These are phyloP conservation scores for Fusarium veterinarium DNA, from an alignment of 2,329 filamentous ascomycete species.

Conservation along the genomic window DNA sequence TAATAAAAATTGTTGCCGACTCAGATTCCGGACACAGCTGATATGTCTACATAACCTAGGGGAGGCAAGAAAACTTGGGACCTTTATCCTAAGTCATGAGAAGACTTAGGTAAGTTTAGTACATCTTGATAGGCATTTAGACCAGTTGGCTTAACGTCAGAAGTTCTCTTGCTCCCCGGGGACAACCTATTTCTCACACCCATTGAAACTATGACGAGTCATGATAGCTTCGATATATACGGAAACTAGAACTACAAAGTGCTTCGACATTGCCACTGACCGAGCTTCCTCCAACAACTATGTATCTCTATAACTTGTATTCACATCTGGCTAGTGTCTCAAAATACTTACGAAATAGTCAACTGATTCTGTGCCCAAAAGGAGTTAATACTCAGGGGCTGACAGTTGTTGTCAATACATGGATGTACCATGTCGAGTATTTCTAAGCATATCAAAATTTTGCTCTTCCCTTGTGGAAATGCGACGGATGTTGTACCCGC, in stretches of 20 bases:
- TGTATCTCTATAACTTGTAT: neutral
- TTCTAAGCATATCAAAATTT: constrained; percentile 14
- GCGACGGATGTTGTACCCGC: constrained; percentile 11
- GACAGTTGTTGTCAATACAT: neutral
- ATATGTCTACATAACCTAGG: neutral
- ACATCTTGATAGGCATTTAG: neutral
- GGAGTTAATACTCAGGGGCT: neutral
- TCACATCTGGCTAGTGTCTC: neutral
- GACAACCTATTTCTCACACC: neutral
- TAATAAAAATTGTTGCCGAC: neutral
- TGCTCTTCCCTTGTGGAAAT: constrained; percentile 3
- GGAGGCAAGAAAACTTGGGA: neutral
- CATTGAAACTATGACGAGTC: neutral
- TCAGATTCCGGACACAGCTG: neutral
- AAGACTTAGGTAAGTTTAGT: neutral
- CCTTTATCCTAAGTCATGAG: neutral
- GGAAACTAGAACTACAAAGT: neutral
- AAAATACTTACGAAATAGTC: neutral
- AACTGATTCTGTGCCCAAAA: neutral
- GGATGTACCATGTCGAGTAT: constrained; percentile 4
- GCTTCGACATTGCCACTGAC: neutral
- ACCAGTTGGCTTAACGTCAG: neutral
- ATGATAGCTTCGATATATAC: neutral
- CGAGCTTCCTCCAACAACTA: neutral
- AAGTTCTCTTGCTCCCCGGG: neutral